Conservation (phyloP, 495 filamentous ascomycete genomes). For the Talaromyces trachyspermus region DNA sequence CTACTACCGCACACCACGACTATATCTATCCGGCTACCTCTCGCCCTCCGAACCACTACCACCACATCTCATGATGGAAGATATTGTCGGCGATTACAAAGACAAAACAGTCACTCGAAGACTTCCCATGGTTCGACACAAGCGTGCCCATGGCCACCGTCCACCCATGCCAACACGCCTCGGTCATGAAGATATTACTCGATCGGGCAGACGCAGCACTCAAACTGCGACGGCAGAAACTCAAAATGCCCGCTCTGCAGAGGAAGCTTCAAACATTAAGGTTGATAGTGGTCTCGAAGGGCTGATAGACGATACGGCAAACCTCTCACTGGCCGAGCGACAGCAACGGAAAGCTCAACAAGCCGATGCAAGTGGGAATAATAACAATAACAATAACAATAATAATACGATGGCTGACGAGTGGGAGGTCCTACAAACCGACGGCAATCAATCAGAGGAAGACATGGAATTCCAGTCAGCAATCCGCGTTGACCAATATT, state of each 20-base stretch:
- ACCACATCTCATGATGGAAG: constrained; percentile 94
- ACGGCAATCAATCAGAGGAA: constrained; percentile 54
- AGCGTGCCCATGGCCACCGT: constrained; percentile 91
- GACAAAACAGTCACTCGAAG: constrained; percentile 99
- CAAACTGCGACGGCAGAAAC: constrained; percentile 78
- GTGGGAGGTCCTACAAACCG: constrained; percentile 71
- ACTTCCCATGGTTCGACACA: constrained; percentile 83
- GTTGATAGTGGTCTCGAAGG: constrained; percentile 56
- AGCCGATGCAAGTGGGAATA: constrained; percentile 43
- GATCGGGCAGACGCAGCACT: constrained; percentile 90
- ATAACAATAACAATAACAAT: constrained; percentile 4
- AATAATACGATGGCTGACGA: constrained; percentile 50
- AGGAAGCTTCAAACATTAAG: constrained; percentile 48
- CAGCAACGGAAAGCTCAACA: constrained; percentile 40
- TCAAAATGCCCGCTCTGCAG: constrained; percentile 45
- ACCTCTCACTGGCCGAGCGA: constrained; percentile 33
- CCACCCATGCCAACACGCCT: constrained; percentile 88
- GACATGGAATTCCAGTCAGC: constrained; percentile 67
- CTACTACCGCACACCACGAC: constrained; percentile 92
- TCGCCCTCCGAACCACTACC: constrained; percentile 76
- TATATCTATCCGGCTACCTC: constrained; percentile 88
- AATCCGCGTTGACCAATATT: constrained; percentile 93
- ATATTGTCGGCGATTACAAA: constrained; percentile 98
- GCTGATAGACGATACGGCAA: constrained; percentile 52
- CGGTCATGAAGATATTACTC: constrained; percentile 95